Percentiles rank a stretch among this genome's conserved stretches.
Evolutionary conservation across 2,329 filamentous ascomycete genomes (phyloP).

Genomic region (Ophiostoma sp.): DNA sequence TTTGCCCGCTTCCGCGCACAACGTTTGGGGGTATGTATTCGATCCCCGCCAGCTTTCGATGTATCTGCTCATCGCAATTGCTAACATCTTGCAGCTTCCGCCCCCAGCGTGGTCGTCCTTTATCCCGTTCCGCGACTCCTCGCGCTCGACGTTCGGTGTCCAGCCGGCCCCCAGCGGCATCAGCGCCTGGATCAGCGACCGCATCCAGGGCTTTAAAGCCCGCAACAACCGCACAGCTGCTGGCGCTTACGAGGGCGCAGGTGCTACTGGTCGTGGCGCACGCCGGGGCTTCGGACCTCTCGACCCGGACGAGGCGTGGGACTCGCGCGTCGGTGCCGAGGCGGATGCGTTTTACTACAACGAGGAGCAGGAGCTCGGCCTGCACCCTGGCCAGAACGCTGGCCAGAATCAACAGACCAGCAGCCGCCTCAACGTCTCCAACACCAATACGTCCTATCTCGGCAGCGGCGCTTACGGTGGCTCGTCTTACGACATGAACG

Average conservation of each 20-base stretch:
- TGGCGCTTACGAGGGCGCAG: constrained; percentile 63
- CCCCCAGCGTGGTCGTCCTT: constrained; percentile 62
- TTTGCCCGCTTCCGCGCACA: constrained; percentile 68
- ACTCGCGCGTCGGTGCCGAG: constrained; percentile 70
- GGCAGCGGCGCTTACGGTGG: constrained; percentile 27
- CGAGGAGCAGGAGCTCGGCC: constrained; percentile 69
- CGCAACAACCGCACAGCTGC: constrained; percentile 58
- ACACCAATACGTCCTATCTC: constrained; percentile 24
- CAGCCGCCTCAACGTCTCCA: constrained; percentile 20
- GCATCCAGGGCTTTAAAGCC: constrained; percentile 55
- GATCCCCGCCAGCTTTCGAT: background rate
- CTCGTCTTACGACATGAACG: constrained; percentile 46
- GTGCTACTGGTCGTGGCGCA: constrained; percentile 36
- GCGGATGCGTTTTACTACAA: constrained; percentile 56
- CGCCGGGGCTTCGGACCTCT: constrained; percentile 49
- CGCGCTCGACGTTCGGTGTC: constrained; percentile 44
- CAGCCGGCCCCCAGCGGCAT: constrained; percentile 57
- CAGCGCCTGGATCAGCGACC: constrained; percentile 66
- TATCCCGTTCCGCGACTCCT: constrained; percentile 61
- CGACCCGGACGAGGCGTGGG: constrained; percentile 83
- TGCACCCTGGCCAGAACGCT: constrained; percentile 34
- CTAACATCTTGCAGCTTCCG: constrained; percentile 49
- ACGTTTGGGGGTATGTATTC: constrained; percentile 55
- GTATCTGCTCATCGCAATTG: background rate
- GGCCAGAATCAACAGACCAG: constrained; percentile 28